Evolutionary conservation across 2,329 filamentous ascomycete species (phyloP), one percentile per base, ranked within the genome.

Genomic region (Aschersonia sp.): DNA sequence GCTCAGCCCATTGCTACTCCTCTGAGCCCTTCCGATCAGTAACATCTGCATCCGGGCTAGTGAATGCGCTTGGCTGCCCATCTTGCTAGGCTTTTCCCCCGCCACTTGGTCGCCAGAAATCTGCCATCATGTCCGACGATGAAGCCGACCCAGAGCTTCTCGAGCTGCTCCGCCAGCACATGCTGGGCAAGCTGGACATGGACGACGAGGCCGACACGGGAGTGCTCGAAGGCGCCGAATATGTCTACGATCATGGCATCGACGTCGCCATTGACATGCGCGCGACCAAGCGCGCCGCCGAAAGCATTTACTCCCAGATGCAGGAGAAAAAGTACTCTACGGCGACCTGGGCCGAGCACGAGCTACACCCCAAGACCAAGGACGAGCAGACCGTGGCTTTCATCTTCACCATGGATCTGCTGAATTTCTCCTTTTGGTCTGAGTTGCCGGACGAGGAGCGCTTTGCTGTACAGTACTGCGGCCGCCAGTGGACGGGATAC

Each of bases 341-440:
- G 0, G 78, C 85, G 51, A 84, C 80, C 6, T 98, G 92, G 92
- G 79, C 85, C 10, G 76, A 84, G 58, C 89, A 97, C 63, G 85
- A 92, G 61, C 71, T 98, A 40, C 92, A 98, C 58, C 92, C 92
- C 1, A 85, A 89, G 62, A 58, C 77, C 42, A 88, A 88, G 59
- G 82, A 94, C 59, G 85, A 87, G 58, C 74, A 66, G 46, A 89
- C 88, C 0, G 79, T 94, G 29, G 83, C 86, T 53, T 97, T 98
- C 61, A 91, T 98, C 57, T 97, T 98, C 62, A 88, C 86, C 28
- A 94, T 98, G 88, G 92, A 98, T 62, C 65, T 98, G 31, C 70
- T 98, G 46, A 98, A 98, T 62, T 98, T 97, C 61, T 94, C 84
- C 29, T 98, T 98, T 64, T 98, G 92, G 92, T 94, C 87, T 10